These are phyloP conservation scores for Helenozyma rhizophorensis DNA, from an alignment of 805 yeast species.

Conservation along the genomic window DNA sequence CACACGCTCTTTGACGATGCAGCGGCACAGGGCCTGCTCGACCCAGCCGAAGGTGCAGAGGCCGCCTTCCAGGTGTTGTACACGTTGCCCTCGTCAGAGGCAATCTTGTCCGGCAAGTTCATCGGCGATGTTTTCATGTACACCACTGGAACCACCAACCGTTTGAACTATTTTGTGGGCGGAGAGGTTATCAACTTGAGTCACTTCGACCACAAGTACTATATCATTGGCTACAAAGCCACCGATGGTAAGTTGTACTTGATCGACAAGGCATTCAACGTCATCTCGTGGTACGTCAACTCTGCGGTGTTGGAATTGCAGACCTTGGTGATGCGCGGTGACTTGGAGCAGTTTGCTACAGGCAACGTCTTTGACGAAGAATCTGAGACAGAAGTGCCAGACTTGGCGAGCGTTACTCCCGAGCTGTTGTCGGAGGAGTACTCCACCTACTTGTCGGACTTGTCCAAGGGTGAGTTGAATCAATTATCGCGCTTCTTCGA, in stretches of 20 bases:
- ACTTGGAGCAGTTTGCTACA: slow-evolving; percentile 60
- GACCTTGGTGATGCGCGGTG: slow-evolving; percentile 93
- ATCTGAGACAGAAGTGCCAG: slow-evolving; percentile 35
- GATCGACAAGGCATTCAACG: slow-evolving; percentile 84
- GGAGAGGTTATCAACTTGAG: slow-evolving; percentile 88
- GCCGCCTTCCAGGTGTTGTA: slow-evolving; percentile 78
- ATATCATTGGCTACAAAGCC: slow-evolving; percentile 82
- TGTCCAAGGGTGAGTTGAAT: slow-evolving; percentile 61
- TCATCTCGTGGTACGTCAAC: slow-evolving; percentile 76
- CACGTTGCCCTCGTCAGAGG: slow-evolving; percentile 66
- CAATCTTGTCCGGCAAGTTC: slow-evolving; percentile 87
- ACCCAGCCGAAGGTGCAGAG: slow-evolving; percentile 85
- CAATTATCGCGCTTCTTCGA: slow-evolving; percentile 91
- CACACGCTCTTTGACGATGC: slow-evolving; percentile 64
- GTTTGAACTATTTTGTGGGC: slow-evolving; percentile 93
- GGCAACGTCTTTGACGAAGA: slow-evolving; percentile 29
- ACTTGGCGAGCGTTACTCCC: slow-evolving; percentile 41
- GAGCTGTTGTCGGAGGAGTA: slow-evolving; percentile 54
- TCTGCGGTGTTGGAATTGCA: slow-evolving; percentile 90
- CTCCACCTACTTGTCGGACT: slow-evolving; percentile 47
- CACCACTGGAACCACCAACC: slow-evolving; percentile 73
- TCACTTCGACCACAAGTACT: slow-evolving; percentile 86
- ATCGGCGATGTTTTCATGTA: slow-evolving; percentile 95
- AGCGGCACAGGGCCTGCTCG: slow-evolving; percentile 50
- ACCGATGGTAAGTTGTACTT: slow-evolving; percentile 81